phyloP scores from a whole-genome alignment of 305 asterid genomes.

The Fraxinus platypoda region DNA sequence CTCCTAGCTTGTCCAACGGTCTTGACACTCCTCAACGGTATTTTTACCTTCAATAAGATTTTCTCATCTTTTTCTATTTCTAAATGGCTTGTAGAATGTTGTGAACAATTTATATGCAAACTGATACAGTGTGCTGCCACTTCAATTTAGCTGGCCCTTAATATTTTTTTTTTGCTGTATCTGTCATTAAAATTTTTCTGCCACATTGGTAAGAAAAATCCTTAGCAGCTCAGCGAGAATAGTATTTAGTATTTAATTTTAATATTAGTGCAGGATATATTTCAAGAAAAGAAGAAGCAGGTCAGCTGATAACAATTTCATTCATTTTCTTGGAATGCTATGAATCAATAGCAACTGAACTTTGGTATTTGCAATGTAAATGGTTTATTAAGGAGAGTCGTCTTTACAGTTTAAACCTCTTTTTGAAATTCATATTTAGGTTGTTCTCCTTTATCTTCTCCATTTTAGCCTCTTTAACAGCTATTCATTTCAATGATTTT shows the following conservation, averaged over 20 bases:
- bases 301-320: background rate
- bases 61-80: background rate
- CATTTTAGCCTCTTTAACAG: background rate
- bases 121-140: background rate
- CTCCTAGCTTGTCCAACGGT: conserved; percentile 41
- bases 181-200: background rate
- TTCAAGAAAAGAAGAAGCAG: conserved; percentile 4
- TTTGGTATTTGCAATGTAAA: conserved; percentile 17
- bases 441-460: background rate
- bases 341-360: background rate
- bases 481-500: background rate
- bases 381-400: background rate
- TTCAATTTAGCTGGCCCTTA: background rate
- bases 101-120: background rate
- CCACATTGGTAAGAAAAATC: background rate
- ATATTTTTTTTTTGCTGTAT: background rate
- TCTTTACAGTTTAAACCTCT: background rate
- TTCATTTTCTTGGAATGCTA: conserved; percentile 7
- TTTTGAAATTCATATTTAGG: background rate
- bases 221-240: background rate
- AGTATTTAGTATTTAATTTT: background rate
- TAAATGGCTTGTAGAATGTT: background rate
- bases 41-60: conserved; percentile 4
- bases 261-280: background rate
- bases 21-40: conserved; percentile 46